Base-by-base conservation (phyloP, 2,329 filamentous ascomycete species). In the Fonsecaea pugnacius region DNA sequence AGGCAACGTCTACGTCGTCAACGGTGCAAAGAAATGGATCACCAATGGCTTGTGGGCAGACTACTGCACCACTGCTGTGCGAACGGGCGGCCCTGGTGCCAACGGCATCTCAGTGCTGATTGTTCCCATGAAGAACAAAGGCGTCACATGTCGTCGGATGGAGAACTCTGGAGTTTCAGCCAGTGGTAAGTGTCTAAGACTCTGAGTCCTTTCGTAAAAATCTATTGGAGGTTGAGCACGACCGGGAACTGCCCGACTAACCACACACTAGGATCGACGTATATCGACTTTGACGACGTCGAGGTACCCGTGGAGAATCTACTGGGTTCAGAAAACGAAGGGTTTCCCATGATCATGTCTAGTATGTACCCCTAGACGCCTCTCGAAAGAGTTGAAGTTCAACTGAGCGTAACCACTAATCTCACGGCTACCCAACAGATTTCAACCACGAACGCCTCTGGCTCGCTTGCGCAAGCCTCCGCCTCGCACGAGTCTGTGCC, bases 81-180 rank as follows among this genome's bases (percentile, higher is more conserved):
- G 86, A 80, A 92, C 94, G 81, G 46, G 46, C 10, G 46, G 46
- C 27, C n/a, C 46, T 93, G 92, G 60, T 3, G 53, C 18, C 58
- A 92, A 92, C 79, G 95, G 95, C 62, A 98, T 99, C 78, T 92
- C 92, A 1, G 94, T 94, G 60, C 98, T 99, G 76, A 83, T 98
- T 66, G 89, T 98, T 43, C 92, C 96, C 79, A 96, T 96, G 83
- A 89, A 84, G 73, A 90, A 87, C 52, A 88, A 89, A 60, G 95
- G 95, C 33, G 96, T 99, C 83, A 89, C 87, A 64, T 95, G 98
- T 74, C 92, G 94, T 46, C 98, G 98, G 86, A 98, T 98, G 84
- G 94, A 98, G 89, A 98, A 98, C 84, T 88, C 98, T 58, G 95
- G 95, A 65, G 98, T 98, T 98, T 95, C 43, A 98, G 94, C 79